Conservation (phyloP, 176 grass and related monocot species). For the Triticum dicoccoides region DNA sequence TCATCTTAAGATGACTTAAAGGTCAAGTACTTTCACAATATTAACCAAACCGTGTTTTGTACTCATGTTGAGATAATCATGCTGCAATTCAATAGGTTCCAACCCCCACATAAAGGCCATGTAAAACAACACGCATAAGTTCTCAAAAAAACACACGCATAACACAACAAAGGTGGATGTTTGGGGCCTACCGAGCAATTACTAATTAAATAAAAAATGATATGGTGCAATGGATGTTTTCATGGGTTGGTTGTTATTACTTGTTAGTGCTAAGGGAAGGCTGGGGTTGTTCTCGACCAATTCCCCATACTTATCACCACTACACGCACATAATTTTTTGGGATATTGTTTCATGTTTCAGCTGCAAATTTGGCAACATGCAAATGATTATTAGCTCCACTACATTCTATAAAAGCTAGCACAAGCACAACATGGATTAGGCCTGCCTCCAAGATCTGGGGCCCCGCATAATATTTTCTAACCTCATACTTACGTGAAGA, state of each 20-base stretch:
- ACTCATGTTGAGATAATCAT: neutral
- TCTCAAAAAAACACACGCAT: neutral
- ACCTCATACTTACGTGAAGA: neutral
- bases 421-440: neutral
- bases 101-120: neutral
- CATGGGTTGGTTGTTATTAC: neutral
- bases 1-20: neutral
- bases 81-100: neutral
- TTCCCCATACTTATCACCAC: neutral
- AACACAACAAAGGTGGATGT: neutral
- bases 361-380: neutral
- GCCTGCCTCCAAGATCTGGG: neutral
- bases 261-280: neutral
- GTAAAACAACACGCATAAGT: neutral
- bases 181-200: neutral
- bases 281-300: neutral
- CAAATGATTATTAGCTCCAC: conserved; percentile 29
- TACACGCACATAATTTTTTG: neutral
- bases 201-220: neutral
- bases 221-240: conserved; percentile 3
- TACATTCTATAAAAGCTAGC: conserved; percentile 18
- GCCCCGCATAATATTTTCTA: conserved; percentile 17
- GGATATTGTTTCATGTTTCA: neutral
- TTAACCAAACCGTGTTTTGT: neutral
- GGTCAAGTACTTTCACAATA: neutral